These are phyloP conservation scores for Paralagenidium karlingii DNA, from an alignment of 352 stramenopile genomes.

Conservation along the genomic window DNA sequence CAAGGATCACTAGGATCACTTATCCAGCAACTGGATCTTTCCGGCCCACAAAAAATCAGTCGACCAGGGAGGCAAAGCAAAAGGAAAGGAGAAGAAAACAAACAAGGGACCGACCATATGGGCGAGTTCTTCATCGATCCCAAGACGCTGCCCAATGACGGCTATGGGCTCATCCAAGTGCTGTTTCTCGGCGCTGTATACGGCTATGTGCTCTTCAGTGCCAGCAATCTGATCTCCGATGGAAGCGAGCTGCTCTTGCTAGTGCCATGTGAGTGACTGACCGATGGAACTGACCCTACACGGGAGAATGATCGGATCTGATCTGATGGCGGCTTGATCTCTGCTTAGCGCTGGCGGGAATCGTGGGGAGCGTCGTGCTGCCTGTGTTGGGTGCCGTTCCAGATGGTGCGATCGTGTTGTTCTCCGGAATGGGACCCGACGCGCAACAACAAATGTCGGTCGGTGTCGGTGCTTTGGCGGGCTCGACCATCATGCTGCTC, in stretches of 20 bases:
- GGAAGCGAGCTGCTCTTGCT: conserved; percentile 96
- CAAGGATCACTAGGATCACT: no score
- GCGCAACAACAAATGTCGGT: conserved; percentile 93
- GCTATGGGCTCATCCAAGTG: conserved; percentile 80
- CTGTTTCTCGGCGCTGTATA: conserved; percentile 93
- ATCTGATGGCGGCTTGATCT: neutral
- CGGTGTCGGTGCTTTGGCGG: conserved; percentile 95
- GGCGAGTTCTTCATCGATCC: conserved; percentile 75
- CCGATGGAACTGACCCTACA: neutral
- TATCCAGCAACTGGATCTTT: no score
- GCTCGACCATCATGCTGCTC: conserved; percentile 98
- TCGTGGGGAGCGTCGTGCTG: conserved; percentile 95
- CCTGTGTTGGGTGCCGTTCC: conserved; percentile 95
- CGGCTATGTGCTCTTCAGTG: conserved; percentile 94
- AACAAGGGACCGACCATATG: no score
- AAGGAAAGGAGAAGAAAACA: no score
- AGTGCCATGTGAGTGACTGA: conserved; percentile 57
- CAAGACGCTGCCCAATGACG: conserved; percentile 61
- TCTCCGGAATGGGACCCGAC: conserved; percentile 89
- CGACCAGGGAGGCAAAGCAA: no score
- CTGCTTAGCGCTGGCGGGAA: conserved; percentile 68
- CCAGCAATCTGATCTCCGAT: conserved; percentile 96
- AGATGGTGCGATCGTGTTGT: conserved; percentile 96
- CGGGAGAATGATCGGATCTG: no score
- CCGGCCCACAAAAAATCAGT: no score